Base-by-base conservation (phyloP, 139 green algal genomes). In the Chlamydomonas schloesseri region DNA sequence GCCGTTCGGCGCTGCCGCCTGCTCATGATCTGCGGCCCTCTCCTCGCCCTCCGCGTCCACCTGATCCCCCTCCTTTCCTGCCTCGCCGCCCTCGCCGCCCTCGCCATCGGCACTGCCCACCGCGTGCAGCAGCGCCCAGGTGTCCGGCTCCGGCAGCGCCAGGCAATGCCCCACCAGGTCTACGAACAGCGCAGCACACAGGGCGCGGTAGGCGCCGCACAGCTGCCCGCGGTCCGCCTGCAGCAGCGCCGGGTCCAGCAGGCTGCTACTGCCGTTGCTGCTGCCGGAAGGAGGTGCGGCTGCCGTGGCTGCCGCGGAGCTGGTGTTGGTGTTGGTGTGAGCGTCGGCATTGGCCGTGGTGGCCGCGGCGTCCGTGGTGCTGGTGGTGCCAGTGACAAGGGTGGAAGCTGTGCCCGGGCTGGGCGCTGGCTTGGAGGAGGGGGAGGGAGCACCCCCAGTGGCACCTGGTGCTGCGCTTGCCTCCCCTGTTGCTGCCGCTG, bases 161-260 rank as follows among this genome's bases (percentile, higher is more conserved):
- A 89, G 62, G 10, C 73, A 77, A 20, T 86, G 81, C 28, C 53
- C 62, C 26, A 84, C 46, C 18, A 89, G 87, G 64, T 87, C 76
- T 47, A 92, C 76, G 53, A 92, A 72, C 64, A 92, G 57, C 21
- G 83, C 82, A 4, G 86, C 82, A n/a, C 82, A 89, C 15, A 92
- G 71, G n/a, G 65, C 55, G 72, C 89, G 86, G 72, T 90, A 90
- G 3, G 65, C 74, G 15, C 1, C 6, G 21, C 68, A 60, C 10
- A 88, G 73, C 26, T 28, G 21, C 36, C 57, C 17, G 8, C n/a
- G 55, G 24, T 71, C 69, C 1, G 47, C 26, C 50, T 14, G 13
- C 26, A 81, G 33, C 21, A 50, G 18, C 17, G 9, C 31, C 0
- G 47, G 2, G 18, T 73, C n/a, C 4, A 65, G 53, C 28, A 84